A percentile compares a stretch with the other conserved stretches of the same genome.
These are phyloP conservation scores for Solanum medicagineum DNA, from an alignment of 257 asterid genomes.

Conservation along the genomic window DNA sequence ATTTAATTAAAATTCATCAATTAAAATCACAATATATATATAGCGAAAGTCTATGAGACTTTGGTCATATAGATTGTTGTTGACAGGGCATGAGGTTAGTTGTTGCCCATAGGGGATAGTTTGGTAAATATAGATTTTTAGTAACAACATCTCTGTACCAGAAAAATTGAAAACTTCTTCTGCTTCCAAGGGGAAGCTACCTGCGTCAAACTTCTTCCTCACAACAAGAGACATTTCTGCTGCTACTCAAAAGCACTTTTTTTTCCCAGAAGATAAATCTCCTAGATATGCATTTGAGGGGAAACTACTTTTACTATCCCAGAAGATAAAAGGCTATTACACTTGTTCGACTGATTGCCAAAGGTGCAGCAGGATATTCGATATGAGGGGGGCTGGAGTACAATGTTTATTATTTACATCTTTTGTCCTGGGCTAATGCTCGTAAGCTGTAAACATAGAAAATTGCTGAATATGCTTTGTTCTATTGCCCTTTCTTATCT, in stretches of 20 bases:
- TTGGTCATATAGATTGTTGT: not conserved
- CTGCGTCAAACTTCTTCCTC: not conserved
- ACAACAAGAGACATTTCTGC: not conserved
- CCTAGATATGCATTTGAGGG: not conserved
- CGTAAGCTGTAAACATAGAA: not conserved
- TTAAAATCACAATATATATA: not conserved
- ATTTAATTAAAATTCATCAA: not conserved
- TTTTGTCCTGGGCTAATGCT: not conserved
- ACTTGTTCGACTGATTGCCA: not conserved
- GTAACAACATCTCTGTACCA: not conserved
- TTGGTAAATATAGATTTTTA: not conserved
- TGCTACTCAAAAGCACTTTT: not conserved
- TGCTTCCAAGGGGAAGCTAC: not conserved
- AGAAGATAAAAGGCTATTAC: not conserved
- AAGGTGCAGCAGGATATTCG: not conserved
- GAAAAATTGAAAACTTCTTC: not conserved
- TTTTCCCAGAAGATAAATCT: not conserved
- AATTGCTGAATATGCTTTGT: not conserved
- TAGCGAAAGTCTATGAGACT: not conserved
- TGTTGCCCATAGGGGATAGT: not conserved
- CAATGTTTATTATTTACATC: not conserved
- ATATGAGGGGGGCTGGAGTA: not conserved
- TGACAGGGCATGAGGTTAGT: not conserved
- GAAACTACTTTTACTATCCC: not conserved
- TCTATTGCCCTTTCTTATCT: not conserved